Conservation (phyloP, 208 protist species). For the Leishmania aethiopica region DNA sequence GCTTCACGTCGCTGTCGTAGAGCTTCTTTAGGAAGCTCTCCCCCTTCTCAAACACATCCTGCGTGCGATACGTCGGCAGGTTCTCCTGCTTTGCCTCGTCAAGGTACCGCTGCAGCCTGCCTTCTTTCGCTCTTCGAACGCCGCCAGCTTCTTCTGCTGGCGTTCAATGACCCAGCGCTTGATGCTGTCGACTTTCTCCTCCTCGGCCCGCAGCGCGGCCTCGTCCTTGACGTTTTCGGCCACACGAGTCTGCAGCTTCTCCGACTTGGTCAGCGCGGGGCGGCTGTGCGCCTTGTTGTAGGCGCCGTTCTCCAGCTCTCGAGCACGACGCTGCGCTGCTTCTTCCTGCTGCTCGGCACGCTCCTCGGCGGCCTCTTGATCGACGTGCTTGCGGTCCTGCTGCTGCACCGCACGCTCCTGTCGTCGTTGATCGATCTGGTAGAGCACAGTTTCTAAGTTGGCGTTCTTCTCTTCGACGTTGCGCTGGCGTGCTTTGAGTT, state of each 20-base stretch:
- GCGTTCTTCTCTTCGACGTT: conserved; percentile 78
- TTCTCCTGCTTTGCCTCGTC: conserved; percentile 20
- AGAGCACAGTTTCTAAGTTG: conserved; percentile 70
- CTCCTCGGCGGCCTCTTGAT: conserved; percentile 67
- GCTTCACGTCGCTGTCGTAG: conserved; percentile 31
- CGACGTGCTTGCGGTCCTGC: conserved; percentile 30
- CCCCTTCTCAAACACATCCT: conserved; percentile 75
- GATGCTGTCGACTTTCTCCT: conserved; percentile 39
- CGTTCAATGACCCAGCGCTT: conserved; percentile 37
- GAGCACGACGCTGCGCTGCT: conserved; percentile 23
- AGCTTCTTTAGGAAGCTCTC: conserved; percentile 56
- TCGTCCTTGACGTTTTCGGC: conserved; percentile 35
- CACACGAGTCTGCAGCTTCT: conserved; percentile 52
- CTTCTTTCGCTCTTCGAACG: conserved; percentile 59
- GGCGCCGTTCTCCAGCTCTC: conserved; percentile 37
- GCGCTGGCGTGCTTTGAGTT: conserved; percentile 40
- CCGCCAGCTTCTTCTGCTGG: conserved; percentile 43
- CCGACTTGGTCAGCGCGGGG: conserved; percentile 42
- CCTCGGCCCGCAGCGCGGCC: conserved; percentile 34
- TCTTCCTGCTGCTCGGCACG: conserved; percentile 54
- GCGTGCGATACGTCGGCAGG: conserved; percentile 59
- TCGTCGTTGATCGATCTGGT: conserved; percentile 63
- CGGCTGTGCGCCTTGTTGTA: conserved; percentile 56
- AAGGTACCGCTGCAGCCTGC: conserved; percentile 35
- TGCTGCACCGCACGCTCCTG: conserved; percentile 41